These are phyloP conservation scores for Lactifluus pinguis DNA, from an alignment of 768 basidiomycete genomes.

Conservation along the genomic window DNA sequence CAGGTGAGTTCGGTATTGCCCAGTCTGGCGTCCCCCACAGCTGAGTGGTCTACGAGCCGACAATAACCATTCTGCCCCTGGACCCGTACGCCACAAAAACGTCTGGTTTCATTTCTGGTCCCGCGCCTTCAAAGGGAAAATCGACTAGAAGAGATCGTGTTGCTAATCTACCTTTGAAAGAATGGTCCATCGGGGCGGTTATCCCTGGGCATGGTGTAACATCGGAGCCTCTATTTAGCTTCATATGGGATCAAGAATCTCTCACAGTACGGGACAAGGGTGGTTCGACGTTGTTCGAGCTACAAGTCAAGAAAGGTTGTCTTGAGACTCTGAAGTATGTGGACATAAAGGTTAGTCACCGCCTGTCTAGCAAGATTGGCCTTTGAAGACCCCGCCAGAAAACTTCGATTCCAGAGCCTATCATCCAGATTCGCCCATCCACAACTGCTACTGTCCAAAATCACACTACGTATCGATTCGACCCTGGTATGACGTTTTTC, in stretches of 20 bases:
- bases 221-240: neutral
- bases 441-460: neutral
- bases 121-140: neutral
- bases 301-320: neutral
- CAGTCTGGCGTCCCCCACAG: neutral
- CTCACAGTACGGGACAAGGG: neutral
- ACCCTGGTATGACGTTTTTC: neutral
- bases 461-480: neutral
- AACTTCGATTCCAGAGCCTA: neutral
- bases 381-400: neutral
- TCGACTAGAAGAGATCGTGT: neutral
- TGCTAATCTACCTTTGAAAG: constrained; percentile 1
- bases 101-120: constrained; percentile 1
- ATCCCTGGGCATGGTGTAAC: neutral
- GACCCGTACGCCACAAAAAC: neutral
- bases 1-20: neutral
- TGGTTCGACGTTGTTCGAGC: constrained; percentile 1
- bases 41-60: neutral
- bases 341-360: neutral
- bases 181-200: constrained; percentile 2
- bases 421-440: constrained; percentile 3
- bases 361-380: neutral
- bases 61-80: neutral
- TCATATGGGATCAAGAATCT: neutral
- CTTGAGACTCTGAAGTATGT: neutral